Evolutionary conservation across 1,284 basidiomycete species (phyloP), one percentile per base, ranked within the genome.

Genomic region (Cystobasidiaceae sp.): DNA sequence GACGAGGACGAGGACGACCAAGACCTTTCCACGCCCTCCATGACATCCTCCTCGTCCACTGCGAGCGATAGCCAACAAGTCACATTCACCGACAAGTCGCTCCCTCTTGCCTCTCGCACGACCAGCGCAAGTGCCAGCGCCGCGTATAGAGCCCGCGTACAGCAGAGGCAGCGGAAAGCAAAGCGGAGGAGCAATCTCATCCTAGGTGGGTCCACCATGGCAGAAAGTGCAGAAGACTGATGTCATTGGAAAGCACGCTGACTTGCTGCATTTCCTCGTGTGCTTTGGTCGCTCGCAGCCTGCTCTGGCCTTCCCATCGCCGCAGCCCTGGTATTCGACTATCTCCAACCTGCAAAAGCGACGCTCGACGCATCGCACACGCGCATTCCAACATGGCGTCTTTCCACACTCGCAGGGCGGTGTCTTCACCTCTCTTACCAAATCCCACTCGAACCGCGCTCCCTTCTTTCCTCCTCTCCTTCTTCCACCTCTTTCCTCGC

Each of bases 391-490:
- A 43, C 49, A 13, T 64, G 49, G 51, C 61, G 48, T 55, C 61
- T 46, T 4, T 41, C 32, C 15, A 51, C 44, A 27, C 41, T 64
- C 41, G 33, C 61, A 19, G 21, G 51, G 17, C 28, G 56, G 41
- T 64, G 61, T 32, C 19, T 64, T n/a, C 52, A 49, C 41, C 43
- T 64, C 27, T 64, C 61, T 6, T 56, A 64, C 45, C 61, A 50
- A 32, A 7, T 55, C 5, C 61, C 54, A n/a, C 28, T 37, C 27
- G 32, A 23, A 7, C 23, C 54, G 32, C 32, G 27, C 6, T 37
- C 54, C 37, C n/a, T 39, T n/a, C 39, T 56, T 27, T 25, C 39
- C 5, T 19, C 41, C 9, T 28, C 45, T 30, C 37, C 27, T 57
- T 44, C 56, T 33, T 28, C 23, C 27, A 17, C 39, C 17, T 13